Conservation (phyloP, 129 eudicot species). For the Lonicera japonica region DNA sequence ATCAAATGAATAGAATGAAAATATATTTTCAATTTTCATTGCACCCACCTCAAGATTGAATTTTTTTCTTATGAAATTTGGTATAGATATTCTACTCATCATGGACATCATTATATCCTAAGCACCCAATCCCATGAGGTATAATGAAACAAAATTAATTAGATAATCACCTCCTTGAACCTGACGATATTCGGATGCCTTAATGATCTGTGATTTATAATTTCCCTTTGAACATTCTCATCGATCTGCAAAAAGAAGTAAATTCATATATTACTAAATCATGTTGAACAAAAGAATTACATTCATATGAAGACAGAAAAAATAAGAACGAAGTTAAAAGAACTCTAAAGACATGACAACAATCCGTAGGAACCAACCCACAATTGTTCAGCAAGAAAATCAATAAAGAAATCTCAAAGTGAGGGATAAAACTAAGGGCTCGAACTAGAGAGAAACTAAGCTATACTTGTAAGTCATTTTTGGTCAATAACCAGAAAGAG, state of each 20-base stretch:
- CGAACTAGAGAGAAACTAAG: no score
- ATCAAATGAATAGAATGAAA: no score
- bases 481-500: no score
- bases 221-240: conserved; percentile 60
- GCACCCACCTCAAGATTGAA: no score
- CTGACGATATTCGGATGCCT: conserved; percentile 63
- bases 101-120: no score
- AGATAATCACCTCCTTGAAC: conserved; percentile 46
- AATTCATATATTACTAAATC: background rate
- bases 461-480: no score
- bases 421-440: no score
- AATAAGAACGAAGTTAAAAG: background rate
- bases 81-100: no score
- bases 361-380: no score
- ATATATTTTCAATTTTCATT: no score
- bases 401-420: background rate
- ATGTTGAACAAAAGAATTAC: background rate
- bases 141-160: background rate
- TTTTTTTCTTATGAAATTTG: no score
- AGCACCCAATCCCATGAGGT: no score
- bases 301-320: conserved; percentile 1
- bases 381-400: background rate
- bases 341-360: background rate
- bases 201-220: conserved; percentile 61
- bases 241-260: conserved; percentile 42